Evolutionary conservation across 177 flowering plant genomes (phyloP), one percentile per base, ranked within the genome.

Genomic region (Vitis hybrid): DNA sequence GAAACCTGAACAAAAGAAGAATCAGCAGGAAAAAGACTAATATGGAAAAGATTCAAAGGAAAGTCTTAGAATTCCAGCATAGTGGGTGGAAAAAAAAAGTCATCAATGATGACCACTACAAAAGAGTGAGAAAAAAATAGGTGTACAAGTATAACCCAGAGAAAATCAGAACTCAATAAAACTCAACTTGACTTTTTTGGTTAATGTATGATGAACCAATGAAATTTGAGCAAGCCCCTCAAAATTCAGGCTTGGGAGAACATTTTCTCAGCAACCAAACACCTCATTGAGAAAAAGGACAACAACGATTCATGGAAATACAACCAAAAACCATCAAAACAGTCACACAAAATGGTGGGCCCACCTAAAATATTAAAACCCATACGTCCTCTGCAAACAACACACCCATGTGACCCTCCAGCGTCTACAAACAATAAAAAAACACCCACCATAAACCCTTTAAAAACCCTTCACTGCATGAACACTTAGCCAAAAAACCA

Each of bases 1-100:
- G 33, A 60, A 65, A 33, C 73, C 79, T 76, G 70, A 15, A 66
- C 58, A 65, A 10, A 20, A 20, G 51, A 56, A 50, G 29, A 60
- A 29, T 10, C 33, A 56, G 22, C 60, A 62, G 10, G 29, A 22
- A 15, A 62, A 10, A 20, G 55, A 55, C 9, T 50, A 49, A 12
- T 10, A 53, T 11, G 14, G 29, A 60, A 55, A 62, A 22, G 26
- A 22, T 22, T 22, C 26, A 22, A 22, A 22, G 3, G 5, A 15
- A 69, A 51, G 10, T 45, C 26, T n/a, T 9, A 56, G 13, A 45
- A 15, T 10, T 55, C 52, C 10, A 10, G 1, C 50, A 50, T 61
- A 7, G 65, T 52, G 15, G 10, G 62, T 52, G 60, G 10, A 68
- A 15, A 26, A 13, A 9, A n/a, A 5, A 62, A 15, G 49, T 14